Conservation (phyloP, 768 basidiomycete species). For the Russula foetens region DNA sequence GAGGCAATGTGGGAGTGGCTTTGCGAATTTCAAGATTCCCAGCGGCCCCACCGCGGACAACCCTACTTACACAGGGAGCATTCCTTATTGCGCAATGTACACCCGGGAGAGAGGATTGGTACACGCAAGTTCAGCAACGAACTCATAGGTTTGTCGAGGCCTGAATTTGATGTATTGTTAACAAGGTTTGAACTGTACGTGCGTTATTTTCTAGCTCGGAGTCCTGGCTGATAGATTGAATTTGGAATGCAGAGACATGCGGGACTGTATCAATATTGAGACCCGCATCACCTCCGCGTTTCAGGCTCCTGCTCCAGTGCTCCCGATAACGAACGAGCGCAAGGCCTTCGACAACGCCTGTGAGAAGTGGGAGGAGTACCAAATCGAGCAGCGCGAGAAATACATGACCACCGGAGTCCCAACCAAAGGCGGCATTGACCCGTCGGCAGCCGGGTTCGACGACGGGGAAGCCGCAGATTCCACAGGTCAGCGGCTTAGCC, state of each 20-base stretch:
- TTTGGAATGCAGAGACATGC: conserved; percentile 47
- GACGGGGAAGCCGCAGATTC: conserved; percentile 14
- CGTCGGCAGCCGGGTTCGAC: not conserved
- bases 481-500: conserved; percentile 35
- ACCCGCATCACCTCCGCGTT: conserved; percentile 41
- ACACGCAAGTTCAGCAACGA: conserved; percentile 17
- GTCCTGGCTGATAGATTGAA: not conserved
- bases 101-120: not conserved
- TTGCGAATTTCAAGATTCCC: conserved; percentile 37
- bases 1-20: conserved; percentile 83
- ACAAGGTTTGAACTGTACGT: conserved; percentile 55
- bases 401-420: not conserved
- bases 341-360: conserved; percentile 51
- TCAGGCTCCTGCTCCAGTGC: conserved; percentile 37
- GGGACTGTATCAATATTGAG: conserved; percentile 44
- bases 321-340: conserved; percentile 39
- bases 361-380: conserved; percentile 47
- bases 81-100: not conserved
- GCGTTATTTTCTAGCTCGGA: not conserved
- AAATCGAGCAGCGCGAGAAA: conserved; percentile 28
- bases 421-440: conserved; percentile 1
- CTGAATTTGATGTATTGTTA: conserved; percentile 55
- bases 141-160: conserved; percentile 44
- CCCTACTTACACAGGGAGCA: not conserved
- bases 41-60: not conserved